Base-by-base conservation (phyloP, 179 eudicot genomes). In the Spergularia azorica region DNA sequence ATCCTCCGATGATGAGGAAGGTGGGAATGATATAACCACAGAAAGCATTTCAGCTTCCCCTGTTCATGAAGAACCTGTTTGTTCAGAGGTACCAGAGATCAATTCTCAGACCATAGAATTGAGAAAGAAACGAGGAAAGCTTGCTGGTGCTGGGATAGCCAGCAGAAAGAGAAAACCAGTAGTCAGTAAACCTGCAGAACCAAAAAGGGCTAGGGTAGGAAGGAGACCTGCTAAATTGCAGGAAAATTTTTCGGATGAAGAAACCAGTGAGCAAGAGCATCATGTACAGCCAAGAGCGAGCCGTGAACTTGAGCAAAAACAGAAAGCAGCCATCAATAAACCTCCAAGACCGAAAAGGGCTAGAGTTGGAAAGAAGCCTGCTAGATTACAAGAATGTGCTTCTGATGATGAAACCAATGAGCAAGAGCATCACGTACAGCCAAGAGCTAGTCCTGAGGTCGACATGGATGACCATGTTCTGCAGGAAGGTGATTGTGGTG, bases 191-290 rank as follows among this genome's bases (percentile, higher is more conserved):
- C 88, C 95, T 39, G 85, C 90, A 48, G 84, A 84, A 73, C 76
- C 88, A 67, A 79, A 80, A 77, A 76, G 91, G 75, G 83, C 89
- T 48, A 82, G 86, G 62, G 70, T 80, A 55, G 88, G 88, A 72
- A 88, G 79, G 18, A 89, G 83, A 79, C 84, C 89, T 50, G 97
- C 90, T 65, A 94, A 89, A 82, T 72, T 94, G 71, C 60, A 85
- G 76, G 85, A 55, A 21, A 63, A 67, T 59, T 70, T 72, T 39
- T 86, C 86, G 51, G 86, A 83, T 57, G 89, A 83, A 46, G 82
- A 82, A 67, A 18, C 16, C 59, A 66, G 79, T 18, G 52, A 77
- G 75, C 75, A 73, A 41, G 85, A 76, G 51, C 50, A 70, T 36
- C 79, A 75, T 78, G 80, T 71, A 14, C 32, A 20, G 1, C 72